Conservation (phyloP, 202 grass and related monocot species). For the Elaeis oleifera region DNA sequence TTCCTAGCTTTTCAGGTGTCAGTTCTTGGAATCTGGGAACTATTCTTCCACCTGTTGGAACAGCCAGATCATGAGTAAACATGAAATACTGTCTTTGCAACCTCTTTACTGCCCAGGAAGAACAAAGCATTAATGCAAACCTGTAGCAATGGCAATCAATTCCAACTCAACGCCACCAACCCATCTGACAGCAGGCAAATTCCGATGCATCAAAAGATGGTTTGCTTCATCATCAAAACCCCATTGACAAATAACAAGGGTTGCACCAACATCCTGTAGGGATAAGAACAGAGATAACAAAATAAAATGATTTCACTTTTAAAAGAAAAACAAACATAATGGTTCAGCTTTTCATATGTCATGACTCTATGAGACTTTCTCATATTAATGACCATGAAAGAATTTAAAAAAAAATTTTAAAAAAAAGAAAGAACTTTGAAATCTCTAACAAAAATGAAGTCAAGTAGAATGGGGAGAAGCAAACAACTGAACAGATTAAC, state of each 20-base stretch:
- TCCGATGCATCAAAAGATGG: slow-evolving; percentile 81
- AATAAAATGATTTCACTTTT: too few species aligned
- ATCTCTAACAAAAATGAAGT: too few species aligned
- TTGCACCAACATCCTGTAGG: slow-evolving; percentile 82
- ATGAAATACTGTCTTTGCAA: too few species aligned
- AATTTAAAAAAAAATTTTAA: too few species aligned
- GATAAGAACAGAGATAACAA: background rate
- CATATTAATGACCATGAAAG: background rate
- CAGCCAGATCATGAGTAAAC: background rate
- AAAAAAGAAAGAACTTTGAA: too few species aligned
- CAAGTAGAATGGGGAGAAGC: too few species aligned
- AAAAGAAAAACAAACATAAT: background rate
- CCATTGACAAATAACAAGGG: slow-evolving; percentile 98
- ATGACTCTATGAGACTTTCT: background rate
- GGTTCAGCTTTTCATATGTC: background rate
- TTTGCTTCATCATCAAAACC: slow-evolving; percentile 99
- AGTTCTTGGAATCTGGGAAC: slow-evolving; percentile 95
- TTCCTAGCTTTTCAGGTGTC: slow-evolving; percentile 78
- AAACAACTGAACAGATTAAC: too few species aligned
- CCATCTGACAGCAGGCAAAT: slow-evolving; percentile 96
- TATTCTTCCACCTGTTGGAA: slow-evolving; percentile 68
- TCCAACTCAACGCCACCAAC: slow-evolving; percentile 99
- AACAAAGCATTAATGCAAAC: slow-evolving; percentile 23
- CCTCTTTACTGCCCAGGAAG: background rate
- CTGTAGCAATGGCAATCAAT: slow-evolving; percentile 96